Conservation (phyloP, 306 rosid genomes). For the Lupinus albus region DNA sequence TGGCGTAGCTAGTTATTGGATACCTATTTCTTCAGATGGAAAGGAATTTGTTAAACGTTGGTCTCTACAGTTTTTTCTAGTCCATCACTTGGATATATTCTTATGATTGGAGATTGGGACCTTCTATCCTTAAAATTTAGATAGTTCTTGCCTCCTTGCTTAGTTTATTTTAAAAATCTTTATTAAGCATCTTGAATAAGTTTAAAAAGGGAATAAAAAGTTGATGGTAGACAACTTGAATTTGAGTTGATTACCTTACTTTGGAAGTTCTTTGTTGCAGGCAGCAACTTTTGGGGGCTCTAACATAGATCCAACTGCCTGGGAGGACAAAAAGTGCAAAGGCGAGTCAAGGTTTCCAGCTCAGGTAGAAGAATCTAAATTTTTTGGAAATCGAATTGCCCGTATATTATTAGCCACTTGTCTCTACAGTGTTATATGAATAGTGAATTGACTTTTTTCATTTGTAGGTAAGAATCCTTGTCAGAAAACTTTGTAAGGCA, state of each 20-base stretch:
- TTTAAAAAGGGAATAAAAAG: not conserved
- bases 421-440: conserved; percentile 15
- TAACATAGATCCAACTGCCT: conserved; percentile 98
- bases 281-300: conserved; percentile 98
- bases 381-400: conserved; percentile 6
- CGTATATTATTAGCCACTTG: not conserved
- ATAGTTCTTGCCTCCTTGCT: conserved; percentile 7
- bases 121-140: not conserved
- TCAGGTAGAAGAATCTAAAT: conserved; percentile 68
- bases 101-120: conserved; percentile 14
- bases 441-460: not conserved
- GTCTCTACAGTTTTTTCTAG: conserved; percentile 12
- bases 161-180: not conserved
- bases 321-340: conserved; percentile 99
- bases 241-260: conserved; percentile 23
- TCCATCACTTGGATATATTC: conserved; percentile 4
- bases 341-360: conserved; percentile 99
- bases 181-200: not conserved
- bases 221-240: conserved; percentile 8
- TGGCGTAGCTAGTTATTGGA: not conserved
- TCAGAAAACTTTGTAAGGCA: conserved; percentile 87
- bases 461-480: conserved; percentile 73
- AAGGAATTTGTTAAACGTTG: not conserved
- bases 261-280: conserved; percentile 49
- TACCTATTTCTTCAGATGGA: conserved; percentile 2